These are phyloP conservation scores for Ruellia speciosa DNA, from an alignment of 305 asterid species.

Conservation along the genomic window DNA sequence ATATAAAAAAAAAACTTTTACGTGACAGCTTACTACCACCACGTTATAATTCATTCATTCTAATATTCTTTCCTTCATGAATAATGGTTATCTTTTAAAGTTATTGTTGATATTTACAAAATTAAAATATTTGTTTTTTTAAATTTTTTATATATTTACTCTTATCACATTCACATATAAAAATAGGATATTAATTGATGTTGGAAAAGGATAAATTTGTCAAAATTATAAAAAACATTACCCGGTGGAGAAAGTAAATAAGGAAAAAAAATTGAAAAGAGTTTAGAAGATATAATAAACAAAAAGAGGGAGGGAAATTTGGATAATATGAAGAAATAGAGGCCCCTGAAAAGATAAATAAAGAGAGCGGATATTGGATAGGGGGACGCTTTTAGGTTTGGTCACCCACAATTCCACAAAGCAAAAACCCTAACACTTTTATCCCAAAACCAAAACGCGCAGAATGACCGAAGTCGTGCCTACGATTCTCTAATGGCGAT, in stretches of 20 bases:
- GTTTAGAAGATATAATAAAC: neutral
- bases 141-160: too few species aligned
- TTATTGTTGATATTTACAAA: too few species aligned
- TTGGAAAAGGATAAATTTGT: too few species aligned
- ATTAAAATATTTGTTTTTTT: too few species aligned
- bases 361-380: neutral
- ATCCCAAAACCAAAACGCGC: conserved; percentile 20
- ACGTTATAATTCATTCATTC: too few species aligned
- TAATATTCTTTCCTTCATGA: too few species aligned
- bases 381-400: conserved; percentile 21
- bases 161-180: too few species aligned
- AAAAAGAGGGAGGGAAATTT: conserved; percentile 8
- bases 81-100: too few species aligned
- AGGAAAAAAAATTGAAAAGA: neutral
- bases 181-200: too few species aligned
- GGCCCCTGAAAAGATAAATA: neutral
- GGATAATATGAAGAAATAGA: neutral
- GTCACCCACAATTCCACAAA: neutral
- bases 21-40: too few species aligned
- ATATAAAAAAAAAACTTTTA: too few species aligned
- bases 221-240: too few species aligned
- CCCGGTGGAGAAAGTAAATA: neutral
- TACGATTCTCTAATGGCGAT: conserved; percentile 23
- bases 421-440: conserved; percentile 25
- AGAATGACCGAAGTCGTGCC: conserved; percentile 19